Evolutionary conservation across 371 early-diverging fungal species (phyloP).

Genomic region (Parasitella parasitica): DNA sequence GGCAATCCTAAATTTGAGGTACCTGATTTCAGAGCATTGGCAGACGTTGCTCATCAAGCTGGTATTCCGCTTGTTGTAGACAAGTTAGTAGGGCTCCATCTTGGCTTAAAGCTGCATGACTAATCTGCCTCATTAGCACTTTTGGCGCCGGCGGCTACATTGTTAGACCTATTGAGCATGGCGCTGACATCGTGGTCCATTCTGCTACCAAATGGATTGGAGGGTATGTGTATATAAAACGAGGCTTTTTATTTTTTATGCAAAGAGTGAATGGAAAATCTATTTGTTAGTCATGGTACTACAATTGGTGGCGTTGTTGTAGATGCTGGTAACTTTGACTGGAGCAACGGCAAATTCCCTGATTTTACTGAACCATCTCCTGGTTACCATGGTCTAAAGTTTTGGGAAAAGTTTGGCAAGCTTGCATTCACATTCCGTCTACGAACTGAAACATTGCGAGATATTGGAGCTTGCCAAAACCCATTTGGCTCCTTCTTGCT

Average conservation of each 20-base stretch:
- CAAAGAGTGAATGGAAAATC: neutral
- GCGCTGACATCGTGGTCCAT: conserved; percentile 89
- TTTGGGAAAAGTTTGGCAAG: conserved; percentile 81
- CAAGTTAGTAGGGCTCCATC: conserved; percentile 63
- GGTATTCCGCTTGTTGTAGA: conserved; percentile 90
- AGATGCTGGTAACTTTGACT: conserved; percentile 83
- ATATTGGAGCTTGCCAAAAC: conserved; percentile 76
- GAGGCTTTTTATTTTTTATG: neutral
- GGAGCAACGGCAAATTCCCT: conserved; percentile 88
- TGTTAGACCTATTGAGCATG: conserved; percentile 80
- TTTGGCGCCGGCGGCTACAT: conserved; percentile 93
- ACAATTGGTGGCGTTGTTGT: conserved; percentile 79
- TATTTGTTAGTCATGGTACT: conserved; percentile 57
- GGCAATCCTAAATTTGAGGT: conserved; percentile 86
- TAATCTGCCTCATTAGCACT: conserved; percentile 70
- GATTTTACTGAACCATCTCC: conserved; percentile 81
- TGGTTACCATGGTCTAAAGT: conserved; percentile 84
- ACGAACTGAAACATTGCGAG: conserved; percentile 80
- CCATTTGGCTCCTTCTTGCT: conserved; percentile 87
- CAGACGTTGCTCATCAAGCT: conserved; percentile 75
- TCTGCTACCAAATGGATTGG: conserved; percentile 90
- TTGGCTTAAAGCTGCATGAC: too few species aligned
- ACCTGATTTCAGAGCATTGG: conserved; percentile 80
- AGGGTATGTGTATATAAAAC: conserved; percentile 60
- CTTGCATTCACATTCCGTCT: conserved; percentile 73